Evolutionary conservation across 2,329 filamentous ascomycete species (phyloP), one percentile per base, ranked within the genome.

Genomic region (Talaromyces sp.): DNA sequence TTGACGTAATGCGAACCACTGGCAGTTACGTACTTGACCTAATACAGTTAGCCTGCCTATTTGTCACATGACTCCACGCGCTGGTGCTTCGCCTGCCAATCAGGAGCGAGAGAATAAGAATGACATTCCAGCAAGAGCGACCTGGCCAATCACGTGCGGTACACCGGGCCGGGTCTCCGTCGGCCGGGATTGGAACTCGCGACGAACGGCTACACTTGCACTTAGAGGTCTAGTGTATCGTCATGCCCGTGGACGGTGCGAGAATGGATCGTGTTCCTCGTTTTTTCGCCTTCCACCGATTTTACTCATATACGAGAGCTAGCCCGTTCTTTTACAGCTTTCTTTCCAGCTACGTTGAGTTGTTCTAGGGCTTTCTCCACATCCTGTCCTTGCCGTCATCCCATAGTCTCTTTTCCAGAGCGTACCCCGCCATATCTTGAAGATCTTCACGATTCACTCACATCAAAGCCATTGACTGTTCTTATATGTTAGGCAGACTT

Each of bases 171-270:
- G 62, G 65, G 19, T 45, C 35, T 14, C 31, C 52, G 62, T 27
- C 24, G 47, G 47, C 41, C 61, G 47, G 56, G n/a, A 11, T 16
- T 14, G 54, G 56, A 47, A n/a, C 22, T 22, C 19, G 43, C 43
- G 54, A 39, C 19, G 49, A 69, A 54, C 70, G 66, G 67, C 67
- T 69, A 69, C 66, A 72, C 74, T 71, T 74, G 75, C 74, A 73
- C 74, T 77, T 75, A 76, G 73, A 69, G 74, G 72, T 68, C 70
- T 73, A 71, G 73, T 39, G 37, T 37, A 41, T 31, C 61, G 45
- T 63, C 65, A 64, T 61, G 49, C 24, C 56, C 37, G 56, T 33
- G 39, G 37, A 59, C 37, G 35, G 56, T 43, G 24, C n/a, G 16
- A 59, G 33, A 56, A 58, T 61, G 64, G 60, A 64, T 49, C 56